These are phyloP conservation scores for Diospyros lotus DNA, from an alignment of 148 eudicot genomes.

Conservation along the genomic window DNA sequence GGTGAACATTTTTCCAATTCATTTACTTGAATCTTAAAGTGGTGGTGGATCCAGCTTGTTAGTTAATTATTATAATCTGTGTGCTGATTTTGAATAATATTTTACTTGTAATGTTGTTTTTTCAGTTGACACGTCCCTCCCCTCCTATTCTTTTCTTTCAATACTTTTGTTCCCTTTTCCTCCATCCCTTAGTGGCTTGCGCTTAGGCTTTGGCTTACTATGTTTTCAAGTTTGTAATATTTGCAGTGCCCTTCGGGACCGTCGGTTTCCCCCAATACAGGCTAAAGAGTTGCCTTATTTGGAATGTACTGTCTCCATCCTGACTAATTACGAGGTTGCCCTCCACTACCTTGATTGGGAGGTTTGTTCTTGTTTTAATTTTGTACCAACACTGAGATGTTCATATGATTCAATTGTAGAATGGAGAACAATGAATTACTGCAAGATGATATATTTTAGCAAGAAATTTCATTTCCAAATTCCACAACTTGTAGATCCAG, in stretches of 20 bases:
- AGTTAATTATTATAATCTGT: neutral
- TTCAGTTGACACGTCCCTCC: neutral
- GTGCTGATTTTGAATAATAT: neutral
- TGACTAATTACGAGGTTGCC: conserved; percentile 74
- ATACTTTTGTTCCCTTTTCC: neutral
- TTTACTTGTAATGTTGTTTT: neutral
- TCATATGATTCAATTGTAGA: neutral
- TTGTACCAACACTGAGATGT: neutral
- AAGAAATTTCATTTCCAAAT: neutral
- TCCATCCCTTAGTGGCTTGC: neutral
- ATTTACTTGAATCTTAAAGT: neutral
- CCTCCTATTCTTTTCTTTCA: neutral
- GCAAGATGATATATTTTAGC: neutral
- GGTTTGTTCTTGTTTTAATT: conserved; percentile 48
- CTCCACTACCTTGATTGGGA: conserved; percentile 89
- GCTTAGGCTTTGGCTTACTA: conserved; percentile 16
- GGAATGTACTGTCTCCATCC: conserved; percentile 92
- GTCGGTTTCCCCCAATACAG: conserved; percentile 87
- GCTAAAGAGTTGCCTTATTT: conserved; percentile 85
- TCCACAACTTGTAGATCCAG: neutral
- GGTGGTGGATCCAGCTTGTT: neutral
- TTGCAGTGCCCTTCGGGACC: conserved; percentile 88
- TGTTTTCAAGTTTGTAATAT: conserved; percentile 16
- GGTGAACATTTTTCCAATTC: neutral
- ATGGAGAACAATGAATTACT: neutral